A percentile compares a stretch with the other conserved stretches of the same genome.
These are phyloP conservation scores for Aspergillus ibericus DNA, from an alignment of 2,329 filamentous ascomycete genomes.

Conservation along the genomic window DNA sequence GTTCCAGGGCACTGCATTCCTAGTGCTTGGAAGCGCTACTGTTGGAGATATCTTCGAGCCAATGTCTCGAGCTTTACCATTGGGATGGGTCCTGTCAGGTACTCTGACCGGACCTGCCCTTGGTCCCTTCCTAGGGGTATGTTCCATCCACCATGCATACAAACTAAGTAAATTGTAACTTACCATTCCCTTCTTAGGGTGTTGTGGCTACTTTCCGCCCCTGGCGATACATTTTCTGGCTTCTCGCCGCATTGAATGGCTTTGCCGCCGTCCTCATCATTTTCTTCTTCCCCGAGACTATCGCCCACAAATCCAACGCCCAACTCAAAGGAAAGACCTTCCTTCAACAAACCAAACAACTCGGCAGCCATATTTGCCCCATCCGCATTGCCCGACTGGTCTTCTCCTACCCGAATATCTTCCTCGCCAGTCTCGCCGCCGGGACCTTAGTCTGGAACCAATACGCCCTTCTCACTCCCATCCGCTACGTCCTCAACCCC, in stretches of 20 bases:
- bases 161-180: neutral
- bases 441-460: slow-evolving; percentile 73
- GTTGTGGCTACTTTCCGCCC: slow-evolving; percentile 72
- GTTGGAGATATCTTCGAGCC: slow-evolving; percentile 68
- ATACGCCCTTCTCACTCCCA: slow-evolving; percentile 66
- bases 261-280: slow-evolving; percentile 60
- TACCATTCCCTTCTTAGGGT: slow-evolving; percentile 61
- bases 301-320: slow-evolving; percentile 62
- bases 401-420: slow-evolving; percentile 68
- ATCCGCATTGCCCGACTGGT: slow-evolving; percentile 60
- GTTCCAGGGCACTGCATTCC: slow-evolving; percentile 72
- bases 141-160: slow-evolving; percentile 7
- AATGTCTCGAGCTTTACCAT: slow-evolving; percentile 68
- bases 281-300: slow-evolving; percentile 71
- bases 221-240: slow-evolving; percentile 77
- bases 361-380: slow-evolving; percentile 67
- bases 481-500: slow-evolving; percentile 72
- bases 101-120: slow-evolving; percentile 71
- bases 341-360: slow-evolving; percentile 52
- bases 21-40: slow-evolving; percentile 69
- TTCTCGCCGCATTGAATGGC: slow-evolving; percentile 69
- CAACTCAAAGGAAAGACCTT: slow-evolving; percentile 60
- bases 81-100: slow-evolving; percentile 71
- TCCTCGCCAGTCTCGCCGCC: slow-evolving; percentile 61
- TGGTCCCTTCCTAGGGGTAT: slow-evolving; percentile 49